Percentiles rank a stretch among this genome's conserved stretches.
These are phyloP conservation scores for Colletotrichum ledebouriae DNA, from an alignment of 2,329 filamentous ascomycete species.

Conservation along the genomic window DNA sequence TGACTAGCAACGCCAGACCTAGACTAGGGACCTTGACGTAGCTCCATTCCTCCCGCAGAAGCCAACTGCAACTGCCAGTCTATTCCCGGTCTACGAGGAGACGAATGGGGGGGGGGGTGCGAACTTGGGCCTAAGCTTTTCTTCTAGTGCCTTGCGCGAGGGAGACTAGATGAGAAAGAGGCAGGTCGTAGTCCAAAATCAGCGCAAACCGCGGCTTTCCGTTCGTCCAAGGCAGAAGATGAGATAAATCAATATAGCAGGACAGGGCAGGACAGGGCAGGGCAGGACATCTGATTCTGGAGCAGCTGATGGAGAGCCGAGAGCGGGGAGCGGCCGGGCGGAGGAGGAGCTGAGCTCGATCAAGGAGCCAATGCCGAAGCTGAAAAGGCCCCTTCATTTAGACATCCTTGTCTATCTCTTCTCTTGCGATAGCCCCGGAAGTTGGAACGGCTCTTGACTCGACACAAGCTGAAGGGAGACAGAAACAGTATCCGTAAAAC, in stretches of 20 bases:
- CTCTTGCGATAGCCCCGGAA: conserved; percentile 26
- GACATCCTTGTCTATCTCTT: conserved; percentile 8
- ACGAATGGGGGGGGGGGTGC: conserved; percentile 1
- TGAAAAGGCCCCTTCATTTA: conserved; percentile 9
- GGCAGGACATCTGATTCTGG: neutral
- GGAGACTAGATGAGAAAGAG: conserved; percentile 38
- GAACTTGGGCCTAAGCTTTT: conserved; percentile 33
- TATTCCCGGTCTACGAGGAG: conserved; percentile 12
- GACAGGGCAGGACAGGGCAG: neutral
- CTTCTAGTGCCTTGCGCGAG: conserved; percentile 3
- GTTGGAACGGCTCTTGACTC: neutral
- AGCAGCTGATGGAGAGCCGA: conserved; percentile 18
- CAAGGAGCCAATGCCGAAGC: conserved; percentile 5
- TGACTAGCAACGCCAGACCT: conserved; percentile 6
- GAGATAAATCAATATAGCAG: conserved; percentile 16
- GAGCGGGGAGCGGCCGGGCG: conserved; percentile 10
- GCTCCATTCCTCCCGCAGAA: conserved; percentile 10
- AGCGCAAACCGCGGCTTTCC: conserved; percentile 13
- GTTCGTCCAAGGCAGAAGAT: conserved; percentile 16
- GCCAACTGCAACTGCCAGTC: conserved; percentile 1
- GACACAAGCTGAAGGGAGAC: neutral
- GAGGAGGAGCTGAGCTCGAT: neutral
- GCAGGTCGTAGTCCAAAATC: conserved; percentile 27
- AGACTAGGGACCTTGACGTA: conserved; percentile 7
- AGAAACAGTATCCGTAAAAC: conserved; percentile 11